A percentile compares a stretch with the other conserved stretches of the same genome.
phyloP scores from a whole-genome alignment of 139 green algal species.

The Chlamydomonas schloesseri region DNA sequence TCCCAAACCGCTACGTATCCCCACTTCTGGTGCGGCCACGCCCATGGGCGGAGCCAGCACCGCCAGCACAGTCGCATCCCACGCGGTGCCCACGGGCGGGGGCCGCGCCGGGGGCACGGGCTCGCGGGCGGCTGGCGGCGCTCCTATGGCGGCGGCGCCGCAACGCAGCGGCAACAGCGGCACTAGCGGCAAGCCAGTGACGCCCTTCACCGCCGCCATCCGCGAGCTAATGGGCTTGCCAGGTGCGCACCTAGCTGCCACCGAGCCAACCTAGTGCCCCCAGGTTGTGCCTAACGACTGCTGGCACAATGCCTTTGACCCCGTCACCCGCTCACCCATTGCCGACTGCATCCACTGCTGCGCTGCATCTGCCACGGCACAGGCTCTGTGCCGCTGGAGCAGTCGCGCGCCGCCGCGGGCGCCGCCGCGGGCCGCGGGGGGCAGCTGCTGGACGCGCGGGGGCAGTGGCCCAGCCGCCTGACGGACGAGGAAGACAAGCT shows the following conservation, averaged over 20 bases:
- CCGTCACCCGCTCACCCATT: no score
- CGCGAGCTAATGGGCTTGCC: constrained; percentile 62
- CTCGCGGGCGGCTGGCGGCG: not conserved
- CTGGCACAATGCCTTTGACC: no score
- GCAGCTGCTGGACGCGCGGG: not conserved
- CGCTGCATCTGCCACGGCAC: no score
- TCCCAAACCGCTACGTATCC: constrained; percentile 41
- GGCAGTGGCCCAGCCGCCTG: constrained; percentile 16
- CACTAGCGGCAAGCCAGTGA: constrained; percentile 25
- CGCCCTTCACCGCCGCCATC: constrained; percentile 61
- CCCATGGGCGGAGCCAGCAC: constrained; percentile 27
- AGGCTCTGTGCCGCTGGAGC: constrained; percentile 37
- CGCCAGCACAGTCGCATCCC: constrained; percentile 19
- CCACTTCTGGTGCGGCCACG: constrained; percentile 38
- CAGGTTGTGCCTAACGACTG: no score
- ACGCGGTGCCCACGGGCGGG: constrained; percentile 26
- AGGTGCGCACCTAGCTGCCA: constrained; percentile 3
- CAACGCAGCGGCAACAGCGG: no score
- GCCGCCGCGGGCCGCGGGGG: not conserved
- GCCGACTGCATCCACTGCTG: no score
- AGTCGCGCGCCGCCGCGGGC: not conserved
- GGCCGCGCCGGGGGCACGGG: not conserved
- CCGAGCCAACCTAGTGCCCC: no score
- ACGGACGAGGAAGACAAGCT: constrained; percentile 55
- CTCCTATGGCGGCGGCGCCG: no score